A percentile compares a stretch with the other conserved stretches of the same genome.
These are phyloP conservation scores for Thuja plicata DNA, from an alignment of 83 land plant species.

Conservation along the genomic window DNA sequence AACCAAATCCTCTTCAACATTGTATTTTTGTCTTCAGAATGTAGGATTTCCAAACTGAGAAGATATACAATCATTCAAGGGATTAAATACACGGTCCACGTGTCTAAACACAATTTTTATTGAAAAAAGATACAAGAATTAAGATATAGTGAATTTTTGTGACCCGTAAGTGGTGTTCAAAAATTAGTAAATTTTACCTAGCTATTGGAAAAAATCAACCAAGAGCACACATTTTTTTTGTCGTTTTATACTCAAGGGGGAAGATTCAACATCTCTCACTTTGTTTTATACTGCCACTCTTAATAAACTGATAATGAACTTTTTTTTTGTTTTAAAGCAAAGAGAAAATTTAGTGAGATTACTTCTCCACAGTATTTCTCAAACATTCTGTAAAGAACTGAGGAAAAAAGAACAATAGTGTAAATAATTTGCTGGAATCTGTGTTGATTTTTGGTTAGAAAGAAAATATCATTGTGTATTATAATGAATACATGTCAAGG, in stretches of 20 bases:
- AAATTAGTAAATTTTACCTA: too few relatives aligned
- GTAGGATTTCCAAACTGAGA: not conserved
- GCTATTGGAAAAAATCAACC: too few relatives aligned
- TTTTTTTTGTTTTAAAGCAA: too few relatives aligned
- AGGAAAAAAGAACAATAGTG: too few relatives aligned
- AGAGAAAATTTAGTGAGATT: too few relatives aligned
- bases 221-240: too few relatives aligned
- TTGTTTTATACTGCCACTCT: too few relatives aligned
- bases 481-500: not conserved
- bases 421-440: too few relatives aligned
- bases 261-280: too few relatives aligned
- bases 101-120: not conserved
- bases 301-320: too few relatives aligned
- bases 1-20: not conserved
- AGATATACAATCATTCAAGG: not conserved
- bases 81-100: not conserved
- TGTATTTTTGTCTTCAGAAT: not conserved
- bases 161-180: not conserved
- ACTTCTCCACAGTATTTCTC: not conserved
- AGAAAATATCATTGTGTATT: not conserved
- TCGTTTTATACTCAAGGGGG: too few relatives aligned
- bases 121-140: not conserved
- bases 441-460: not conserved
- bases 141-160: not conserved
- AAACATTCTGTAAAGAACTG: not conserved